Conservation (phyloP, 83 land plant species). For the Picea abies region DNA sequence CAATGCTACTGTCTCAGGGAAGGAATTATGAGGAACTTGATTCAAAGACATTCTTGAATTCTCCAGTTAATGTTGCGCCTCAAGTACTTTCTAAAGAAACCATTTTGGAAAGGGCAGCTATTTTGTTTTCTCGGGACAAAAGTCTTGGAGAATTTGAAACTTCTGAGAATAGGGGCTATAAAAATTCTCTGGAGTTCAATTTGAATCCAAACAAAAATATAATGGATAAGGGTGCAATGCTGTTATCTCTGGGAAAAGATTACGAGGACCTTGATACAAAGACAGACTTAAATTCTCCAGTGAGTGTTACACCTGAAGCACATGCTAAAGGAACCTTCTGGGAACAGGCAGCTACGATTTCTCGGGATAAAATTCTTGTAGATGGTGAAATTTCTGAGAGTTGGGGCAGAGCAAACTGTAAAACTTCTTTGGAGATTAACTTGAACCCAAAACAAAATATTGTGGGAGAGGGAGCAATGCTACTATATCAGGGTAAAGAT, state of each 20-base stretch:
- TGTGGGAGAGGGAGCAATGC: background rate
- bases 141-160: slow-evolving; percentile 1
- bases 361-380: slow-evolving; percentile 1
- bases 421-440: background rate
- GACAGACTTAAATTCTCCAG: background rate
- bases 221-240: background rate
- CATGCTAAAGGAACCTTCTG: background rate
- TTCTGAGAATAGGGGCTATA: slow-evolving; percentile 2
- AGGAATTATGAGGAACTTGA: background rate
- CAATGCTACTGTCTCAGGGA: background rate
- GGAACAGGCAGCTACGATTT: background rate
- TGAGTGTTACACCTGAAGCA: background rate
- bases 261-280: background rate
- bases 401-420: background rate
- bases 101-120: slow-evolving; percentile 6
- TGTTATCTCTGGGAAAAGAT: background rate
- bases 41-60: background rate
- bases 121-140: slow-evolving; percentile 7
- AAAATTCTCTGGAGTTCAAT: background rate
- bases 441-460: background rate
- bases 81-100: background rate
- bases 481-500: background rate
- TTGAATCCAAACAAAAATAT: background rate
- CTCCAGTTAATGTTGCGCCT: background rate
- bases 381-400: slow-evolving; percentile 6